Evolutionary conservation across 352 stramenopile species (phyloP).

Genomic region (Halophytophthora batemanensis): DNA sequence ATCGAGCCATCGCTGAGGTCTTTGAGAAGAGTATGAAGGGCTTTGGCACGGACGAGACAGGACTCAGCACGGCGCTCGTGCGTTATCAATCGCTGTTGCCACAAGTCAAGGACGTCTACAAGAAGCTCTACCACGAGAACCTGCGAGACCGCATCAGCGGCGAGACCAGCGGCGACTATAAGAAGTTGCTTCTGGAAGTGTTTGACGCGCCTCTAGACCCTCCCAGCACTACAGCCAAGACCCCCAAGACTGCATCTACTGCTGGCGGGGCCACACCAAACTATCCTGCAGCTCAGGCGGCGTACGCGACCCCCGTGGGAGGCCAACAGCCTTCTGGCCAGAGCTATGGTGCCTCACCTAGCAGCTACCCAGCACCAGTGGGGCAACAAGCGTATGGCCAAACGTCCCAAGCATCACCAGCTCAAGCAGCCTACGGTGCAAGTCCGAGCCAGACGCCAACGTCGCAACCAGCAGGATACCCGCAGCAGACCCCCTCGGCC

Average conservation of each 20-base stretch:
- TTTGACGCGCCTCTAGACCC: conserved; percentile 67
- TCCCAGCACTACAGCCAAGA: conserved; percentile 11
- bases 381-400: conserved; percentile 22
- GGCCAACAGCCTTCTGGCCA: conserved; percentile 7
- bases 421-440: conserved; percentile 15
- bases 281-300: conserved; percentile 16
- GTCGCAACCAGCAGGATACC: conserved; percentile 17
- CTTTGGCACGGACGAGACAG: conserved; percentile 61
- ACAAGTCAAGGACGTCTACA: conserved; percentile 55
- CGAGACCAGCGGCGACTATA: conserved; percentile 64
- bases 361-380: conserved; percentile 12
- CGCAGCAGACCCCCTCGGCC: conserved; percentile 10
- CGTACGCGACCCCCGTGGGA: conserved; percentile 14
- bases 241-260: conserved; percentile 4
- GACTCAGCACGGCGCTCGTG: conserved; percentile 51
- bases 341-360: conserved; percentile 8
- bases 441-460: conserved; percentile 10
- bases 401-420: conserved; percentile 4
- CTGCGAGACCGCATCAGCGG: conserved; percentile 56
- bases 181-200: conserved; percentile 54
- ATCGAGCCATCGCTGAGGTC: conserved; percentile 57
- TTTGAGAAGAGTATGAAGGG: conserved; percentile 77
- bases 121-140: conserved; percentile 52
- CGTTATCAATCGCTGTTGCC: conserved; percentile 56
- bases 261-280: conserved; percentile 5